Conservation (phyloP, 2,329 filamentous ascomycete genomes). For the Ceratocystis albifundus region DNA sequence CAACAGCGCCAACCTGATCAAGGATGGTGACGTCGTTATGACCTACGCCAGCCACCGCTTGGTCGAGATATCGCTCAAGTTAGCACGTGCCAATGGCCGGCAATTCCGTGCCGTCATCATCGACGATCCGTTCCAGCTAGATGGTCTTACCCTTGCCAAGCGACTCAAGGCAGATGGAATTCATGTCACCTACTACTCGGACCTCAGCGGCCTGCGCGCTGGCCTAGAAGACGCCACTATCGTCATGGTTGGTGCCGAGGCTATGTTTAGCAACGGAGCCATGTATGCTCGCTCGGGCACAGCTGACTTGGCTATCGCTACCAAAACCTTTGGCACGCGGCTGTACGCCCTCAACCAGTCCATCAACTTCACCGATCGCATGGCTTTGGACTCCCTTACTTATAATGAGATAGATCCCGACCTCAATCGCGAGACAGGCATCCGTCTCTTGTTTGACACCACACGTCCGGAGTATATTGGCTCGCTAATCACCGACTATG, state of each 20-base stretch:
- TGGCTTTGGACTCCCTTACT: constrained; percentile 83
- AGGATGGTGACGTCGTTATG: constrained; percentile 68
- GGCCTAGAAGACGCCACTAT: constrained; percentile 57
- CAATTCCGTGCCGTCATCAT: constrained; percentile 75
- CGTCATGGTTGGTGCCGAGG: constrained; percentile 79
- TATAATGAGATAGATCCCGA: constrained; percentile 81
- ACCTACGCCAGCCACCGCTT: constrained; percentile 80
- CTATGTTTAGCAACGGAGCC: constrained; percentile 89
- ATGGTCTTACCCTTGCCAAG: constrained; percentile 52
- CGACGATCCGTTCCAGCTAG: constrained; percentile 51
- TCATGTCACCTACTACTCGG: constrained; percentile 67
- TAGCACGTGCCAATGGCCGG: constrained; percentile 58
- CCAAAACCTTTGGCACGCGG: constrained; percentile 60
- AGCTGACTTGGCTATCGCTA: constrained; percentile 73
- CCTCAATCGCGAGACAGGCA: constrained; percentile 47
- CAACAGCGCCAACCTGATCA: constrained; percentile 63
- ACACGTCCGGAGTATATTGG: constrained; percentile 79
- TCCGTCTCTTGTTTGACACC: constrained; percentile 75
- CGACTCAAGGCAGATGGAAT: constrained; percentile 57
- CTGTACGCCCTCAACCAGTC: constrained; percentile 88
- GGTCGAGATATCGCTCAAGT: constrained; percentile 68
- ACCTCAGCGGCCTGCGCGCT: constrained; percentile 61
- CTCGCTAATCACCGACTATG: constrained; percentile 84
- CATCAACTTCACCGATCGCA: constrained; percentile 79
- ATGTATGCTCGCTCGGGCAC: constrained; percentile 83